phyloP scores from a whole-genome alignment of 352 stramenopile species.

The Globisporangium perplexum region DNA sequence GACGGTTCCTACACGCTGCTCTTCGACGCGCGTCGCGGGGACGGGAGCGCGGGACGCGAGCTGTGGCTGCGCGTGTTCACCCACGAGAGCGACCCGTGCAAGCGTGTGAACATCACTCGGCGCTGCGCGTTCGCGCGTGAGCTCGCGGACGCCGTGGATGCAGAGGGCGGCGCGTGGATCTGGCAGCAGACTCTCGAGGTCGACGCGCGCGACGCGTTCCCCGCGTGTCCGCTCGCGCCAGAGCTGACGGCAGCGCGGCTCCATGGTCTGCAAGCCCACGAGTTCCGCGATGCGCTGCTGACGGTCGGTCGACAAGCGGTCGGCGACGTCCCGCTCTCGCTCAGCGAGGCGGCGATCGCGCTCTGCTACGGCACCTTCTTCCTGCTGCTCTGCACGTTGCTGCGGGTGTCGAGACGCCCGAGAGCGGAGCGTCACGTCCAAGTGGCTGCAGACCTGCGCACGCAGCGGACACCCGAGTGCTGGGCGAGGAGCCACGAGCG shows the following conservation, averaged over 20 bases:
- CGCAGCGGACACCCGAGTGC: neutral
- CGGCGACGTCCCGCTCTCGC: constrained; percentile 1
- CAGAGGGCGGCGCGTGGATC: neutral
- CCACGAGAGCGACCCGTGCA: constrained; percentile 1
- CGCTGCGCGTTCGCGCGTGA: constrained; percentile 4
- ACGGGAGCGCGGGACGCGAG: too few relatives aligned
- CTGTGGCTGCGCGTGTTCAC: constrained; percentile 3
- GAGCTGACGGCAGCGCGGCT: neutral
- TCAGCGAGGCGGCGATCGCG: neutral
- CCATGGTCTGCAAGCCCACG: constrained; percentile 6
- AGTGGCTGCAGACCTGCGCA: neutral
- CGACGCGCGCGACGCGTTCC: neutral
- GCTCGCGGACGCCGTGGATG: neutral
- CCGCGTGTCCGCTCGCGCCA: neutral
- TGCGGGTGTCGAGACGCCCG: neutral
- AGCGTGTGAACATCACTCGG: constrained; percentile 4
- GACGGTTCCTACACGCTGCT: constrained; percentile 9
- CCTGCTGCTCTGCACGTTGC: neutral
- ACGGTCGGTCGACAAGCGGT: neutral
- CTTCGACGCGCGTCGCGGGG: neutral
- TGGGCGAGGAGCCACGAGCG: neutral
- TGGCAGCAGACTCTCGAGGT: constrained; percentile 10
- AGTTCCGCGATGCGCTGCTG: constrained; percentile 2
- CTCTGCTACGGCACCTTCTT: constrained; percentile 3
- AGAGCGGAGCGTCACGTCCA: neutral